phyloP scores from a whole-genome alignment of 1,284 basidiomycete genomes.

The Melampsora americana region DNA sequence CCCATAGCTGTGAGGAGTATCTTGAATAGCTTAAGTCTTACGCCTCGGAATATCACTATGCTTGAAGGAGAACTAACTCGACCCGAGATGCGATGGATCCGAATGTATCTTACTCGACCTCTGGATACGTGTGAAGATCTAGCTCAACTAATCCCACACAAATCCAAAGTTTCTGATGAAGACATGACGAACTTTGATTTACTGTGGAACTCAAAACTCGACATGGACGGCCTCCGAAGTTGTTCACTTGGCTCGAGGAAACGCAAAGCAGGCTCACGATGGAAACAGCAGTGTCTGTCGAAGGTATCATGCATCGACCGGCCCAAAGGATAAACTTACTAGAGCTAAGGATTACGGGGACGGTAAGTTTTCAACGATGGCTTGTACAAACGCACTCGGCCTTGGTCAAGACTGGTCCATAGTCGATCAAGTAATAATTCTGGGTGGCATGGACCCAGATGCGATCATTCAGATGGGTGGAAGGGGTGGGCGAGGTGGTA shows the following conservation, averaged over 20 bases:
- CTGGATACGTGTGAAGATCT: constrained; percentile 2
- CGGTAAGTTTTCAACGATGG: not conserved
- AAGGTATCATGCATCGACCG: constrained; percentile 14
- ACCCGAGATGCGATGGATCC: not conserved
- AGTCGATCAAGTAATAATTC: not conserved
- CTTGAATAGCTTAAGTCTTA: not conserved
- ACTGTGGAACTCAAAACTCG: not conserved
- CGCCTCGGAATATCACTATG: not conserved
- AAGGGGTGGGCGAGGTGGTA: not conserved
- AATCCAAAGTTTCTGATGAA: not conserved
- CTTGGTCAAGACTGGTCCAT: constrained; percentile 18
- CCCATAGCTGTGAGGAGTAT: constrained; percentile 7
- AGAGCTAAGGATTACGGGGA: not conserved
- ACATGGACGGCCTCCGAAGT: not conserved
- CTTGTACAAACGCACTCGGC: constrained; percentile 12
- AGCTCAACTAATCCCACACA: not conserved
- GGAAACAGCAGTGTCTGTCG: not conserved
- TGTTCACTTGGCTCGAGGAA: constrained; percentile 3
- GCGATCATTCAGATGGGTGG: too few relatives aligned
- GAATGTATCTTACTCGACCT: not conserved
- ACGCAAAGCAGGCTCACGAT: not conserved
- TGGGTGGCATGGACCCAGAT: not conserved
- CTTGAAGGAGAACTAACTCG: not conserved
- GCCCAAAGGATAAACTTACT: constrained; percentile 1
- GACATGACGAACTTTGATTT: constrained; percentile 5